Conservation (phyloP, 192 early-diverging fungal genomes). For the Jimgerdemannia flammicorona region DNA sequence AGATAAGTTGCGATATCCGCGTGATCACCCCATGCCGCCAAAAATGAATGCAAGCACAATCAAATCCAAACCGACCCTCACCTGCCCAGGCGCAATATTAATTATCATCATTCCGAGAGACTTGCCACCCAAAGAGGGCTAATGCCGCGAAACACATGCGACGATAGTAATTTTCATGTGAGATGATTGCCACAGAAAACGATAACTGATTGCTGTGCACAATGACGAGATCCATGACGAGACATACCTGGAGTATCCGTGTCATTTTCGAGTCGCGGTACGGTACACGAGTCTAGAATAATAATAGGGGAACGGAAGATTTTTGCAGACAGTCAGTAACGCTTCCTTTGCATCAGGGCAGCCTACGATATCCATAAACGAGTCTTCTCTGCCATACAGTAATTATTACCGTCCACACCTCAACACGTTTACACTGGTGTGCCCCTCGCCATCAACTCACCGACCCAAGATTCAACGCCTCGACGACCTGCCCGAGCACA, state of each 20-base stretch:
- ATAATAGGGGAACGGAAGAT: neutral
- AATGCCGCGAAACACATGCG: neutral
- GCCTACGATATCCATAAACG: neutral
- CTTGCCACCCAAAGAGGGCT: constrained; percentile 84
- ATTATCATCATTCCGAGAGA: constrained; percentile 85
- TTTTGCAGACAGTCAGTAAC: too few relatives aligned
- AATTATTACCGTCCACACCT: neutral
- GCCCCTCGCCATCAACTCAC: constrained; percentile 6
- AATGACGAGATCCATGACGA: neutral
- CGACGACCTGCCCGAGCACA: constrained; percentile 62
- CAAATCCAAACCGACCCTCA: neutral
- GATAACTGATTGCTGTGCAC: neutral
- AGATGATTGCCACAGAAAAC: neutral
- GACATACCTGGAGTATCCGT: constrained; percentile 69
- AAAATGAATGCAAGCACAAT: constrained; percentile 82
- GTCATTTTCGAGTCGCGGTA: constrained; percentile 98
- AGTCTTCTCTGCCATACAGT: neutral
- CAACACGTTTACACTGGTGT: neutral
- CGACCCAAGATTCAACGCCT: constrained; percentile 54
- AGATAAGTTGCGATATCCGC: constrained; percentile 53
- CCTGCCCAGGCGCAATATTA: constrained; percentile 54
- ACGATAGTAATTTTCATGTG: too few relatives aligned
- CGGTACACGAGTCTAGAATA: constrained; percentile 67
- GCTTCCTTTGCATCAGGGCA: neutral
- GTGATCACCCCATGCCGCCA: constrained; percentile 57